Conservation (phyloP, 2,329 filamentous ascomycete species). For the Emericellopsis atlantica region DNA sequence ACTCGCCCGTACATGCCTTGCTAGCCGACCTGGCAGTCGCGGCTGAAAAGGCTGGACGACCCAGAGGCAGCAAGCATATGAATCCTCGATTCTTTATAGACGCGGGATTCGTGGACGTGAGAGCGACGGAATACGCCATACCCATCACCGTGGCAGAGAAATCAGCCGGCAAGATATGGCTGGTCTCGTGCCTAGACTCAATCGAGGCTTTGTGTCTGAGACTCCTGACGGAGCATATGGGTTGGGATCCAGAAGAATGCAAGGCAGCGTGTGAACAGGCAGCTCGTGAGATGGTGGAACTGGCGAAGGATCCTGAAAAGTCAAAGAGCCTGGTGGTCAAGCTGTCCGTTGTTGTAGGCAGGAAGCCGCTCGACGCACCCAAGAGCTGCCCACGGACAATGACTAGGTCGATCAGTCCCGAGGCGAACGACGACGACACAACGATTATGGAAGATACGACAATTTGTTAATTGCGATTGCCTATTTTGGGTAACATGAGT, state of each 20-base stretch:
- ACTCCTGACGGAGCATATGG: constrained; percentile 37
- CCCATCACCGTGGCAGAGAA: constrained; percentile 31
- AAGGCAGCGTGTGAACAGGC: constrained; percentile 31
- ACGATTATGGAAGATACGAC: too few species aligned
- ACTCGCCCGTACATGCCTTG: constrained; percentile 30
- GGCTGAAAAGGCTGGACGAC: constrained; percentile 28
- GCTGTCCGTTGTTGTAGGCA: constrained; percentile 32
- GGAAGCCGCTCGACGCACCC: constrained; percentile 29
- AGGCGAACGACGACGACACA: too few species aligned
- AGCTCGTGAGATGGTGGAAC: constrained; percentile 31
- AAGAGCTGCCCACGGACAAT: neutral
- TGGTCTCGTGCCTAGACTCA: constrained; percentile 36
- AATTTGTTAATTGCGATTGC: too few species aligned
- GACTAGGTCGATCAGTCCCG: too few species aligned
- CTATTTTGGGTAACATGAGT: too few species aligned
- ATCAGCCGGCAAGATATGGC: constrained; percentile 38
- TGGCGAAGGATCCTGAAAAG: constrained; percentile 32
- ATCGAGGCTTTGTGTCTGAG: constrained; percentile 36
- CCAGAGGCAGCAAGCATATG: constrained; percentile 30
- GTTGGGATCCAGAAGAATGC: constrained; percentile 36
- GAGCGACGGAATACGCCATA: constrained; percentile 32
- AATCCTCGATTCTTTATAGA: constrained; percentile 29
- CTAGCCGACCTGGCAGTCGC: constrained; percentile 28
- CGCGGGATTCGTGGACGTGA: constrained; percentile 38
- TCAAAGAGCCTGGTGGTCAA: constrained; percentile 30